Conservation (phyloP, 148 eudicot species). For the Persicaria tinctoria region DNA sequence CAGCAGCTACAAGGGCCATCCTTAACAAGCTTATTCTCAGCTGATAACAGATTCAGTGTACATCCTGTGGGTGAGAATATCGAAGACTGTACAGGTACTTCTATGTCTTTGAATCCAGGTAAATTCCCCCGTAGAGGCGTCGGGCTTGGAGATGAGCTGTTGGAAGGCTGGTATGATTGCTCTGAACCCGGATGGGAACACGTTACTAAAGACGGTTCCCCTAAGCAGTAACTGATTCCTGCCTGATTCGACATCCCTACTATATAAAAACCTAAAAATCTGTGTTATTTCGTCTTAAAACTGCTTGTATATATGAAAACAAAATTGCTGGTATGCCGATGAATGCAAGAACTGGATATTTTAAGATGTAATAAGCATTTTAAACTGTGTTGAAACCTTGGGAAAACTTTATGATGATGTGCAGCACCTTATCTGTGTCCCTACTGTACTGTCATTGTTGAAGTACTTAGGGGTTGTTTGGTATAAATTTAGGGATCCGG, state of each 20-base stretch:
- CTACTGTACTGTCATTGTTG: neutral
- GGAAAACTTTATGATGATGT: neutral
- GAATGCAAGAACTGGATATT: neutral
- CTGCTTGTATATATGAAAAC: slow-evolving; percentile 1
- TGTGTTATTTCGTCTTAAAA: neutral
- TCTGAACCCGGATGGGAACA: slow-evolving; percentile 83
- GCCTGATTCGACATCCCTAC: neutral
- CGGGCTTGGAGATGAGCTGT: slow-evolving; percentile 22
- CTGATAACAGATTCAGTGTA: neutral
- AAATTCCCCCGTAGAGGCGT: slow-evolving; percentile 10
- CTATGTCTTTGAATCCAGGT: neutral
- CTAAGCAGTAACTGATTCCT: slow-evolving; percentile 17
- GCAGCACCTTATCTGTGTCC: neutral
- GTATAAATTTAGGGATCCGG: no score
- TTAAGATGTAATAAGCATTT: slow-evolving; percentile 8
- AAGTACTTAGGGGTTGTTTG: neutral
- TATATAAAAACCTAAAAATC: neutral
- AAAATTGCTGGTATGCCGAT: neutral
- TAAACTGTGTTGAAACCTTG: slow-evolving; percentile 11
- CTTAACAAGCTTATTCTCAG: neutral
- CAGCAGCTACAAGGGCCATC: neutral
- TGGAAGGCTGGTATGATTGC: slow-evolving; percentile 42
- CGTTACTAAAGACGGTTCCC: slow-evolving; percentile 44
- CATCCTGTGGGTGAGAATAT: neutral
- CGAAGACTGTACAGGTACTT: neutral